phyloP scores from a whole-genome alignment of 176 grass and related monocot genomes.

The Sorghum bicolor region DNA sequence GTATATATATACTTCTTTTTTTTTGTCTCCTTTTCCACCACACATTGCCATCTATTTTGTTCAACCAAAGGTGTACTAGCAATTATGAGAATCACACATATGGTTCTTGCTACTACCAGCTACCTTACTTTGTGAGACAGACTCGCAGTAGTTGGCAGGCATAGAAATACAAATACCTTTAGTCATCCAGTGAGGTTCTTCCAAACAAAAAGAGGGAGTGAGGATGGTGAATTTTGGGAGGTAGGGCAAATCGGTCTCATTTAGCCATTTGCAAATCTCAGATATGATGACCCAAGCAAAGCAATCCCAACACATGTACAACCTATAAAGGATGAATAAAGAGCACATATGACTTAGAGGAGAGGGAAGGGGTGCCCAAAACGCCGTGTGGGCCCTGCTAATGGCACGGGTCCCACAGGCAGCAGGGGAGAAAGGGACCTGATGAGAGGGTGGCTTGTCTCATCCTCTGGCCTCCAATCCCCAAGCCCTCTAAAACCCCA shows the following conservation, averaged over 20 bases:
- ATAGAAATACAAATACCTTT: neutral
- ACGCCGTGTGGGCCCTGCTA: neutral
- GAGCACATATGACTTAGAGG: neutral
- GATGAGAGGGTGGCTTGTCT: slow-evolving; percentile 53
- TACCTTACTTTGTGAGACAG: neutral
- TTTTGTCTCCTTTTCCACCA: neutral
- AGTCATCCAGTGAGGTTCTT: neutral
- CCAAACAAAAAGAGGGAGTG: neutral
- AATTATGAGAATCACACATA: neutral
- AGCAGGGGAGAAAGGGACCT: slow-evolving; percentile 31
- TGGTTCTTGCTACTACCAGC: neutral
- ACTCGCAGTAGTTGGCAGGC: neutral
- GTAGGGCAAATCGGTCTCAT: slow-evolving; percentile 34
- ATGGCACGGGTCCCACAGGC: slow-evolving; percentile 19
- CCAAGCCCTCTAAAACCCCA: slow-evolving; percentile 58
- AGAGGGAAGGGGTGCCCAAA: slow-evolving; percentile 1
- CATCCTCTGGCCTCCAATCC: slow-evolving; percentile 19
- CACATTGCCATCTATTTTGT: neutral
- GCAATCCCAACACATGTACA: slow-evolving; percentile 39
- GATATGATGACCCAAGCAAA: slow-evolving; percentile 1
- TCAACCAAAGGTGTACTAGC: neutral
- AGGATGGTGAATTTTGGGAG: neutral
- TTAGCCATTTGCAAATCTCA: slow-evolving; percentile 22
- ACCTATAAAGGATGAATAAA: slow-evolving; percentile 16
- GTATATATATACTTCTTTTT: neutral